A percentile compares a stretch with the other conserved stretches of the same genome.
These are phyloP conservation scores for Rhodosporidiobolus odoratus DNA, from an alignment of 768 basidiomycete species.

Conservation along the genomic window DNA sequence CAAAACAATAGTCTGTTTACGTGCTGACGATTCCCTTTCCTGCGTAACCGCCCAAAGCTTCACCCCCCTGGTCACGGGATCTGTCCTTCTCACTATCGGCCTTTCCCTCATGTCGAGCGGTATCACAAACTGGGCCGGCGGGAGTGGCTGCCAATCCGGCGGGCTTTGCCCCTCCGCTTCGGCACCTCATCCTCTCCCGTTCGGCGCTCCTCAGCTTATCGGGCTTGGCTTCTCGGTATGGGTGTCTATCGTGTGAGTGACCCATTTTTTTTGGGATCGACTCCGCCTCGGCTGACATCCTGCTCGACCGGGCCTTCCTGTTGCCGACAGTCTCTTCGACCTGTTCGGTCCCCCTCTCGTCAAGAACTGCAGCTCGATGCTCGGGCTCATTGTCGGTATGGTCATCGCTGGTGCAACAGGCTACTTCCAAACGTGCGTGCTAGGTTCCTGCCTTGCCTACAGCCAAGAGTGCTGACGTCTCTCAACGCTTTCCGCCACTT, in stretches of 20 bases:
- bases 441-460: neutral
- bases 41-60: slow-evolving; percentile 54
- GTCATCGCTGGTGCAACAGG: slow-evolving; percentile 65
- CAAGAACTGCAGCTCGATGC: slow-evolving; percentile 53
- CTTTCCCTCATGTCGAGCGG: slow-evolving; percentile 67
- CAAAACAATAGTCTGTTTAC: too few relatives aligned
- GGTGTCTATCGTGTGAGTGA: slow-evolving; percentile 57
- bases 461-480: too few relatives aligned
- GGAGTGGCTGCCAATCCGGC: slow-evolving; percentile 58
- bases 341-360: slow-evolving; percentile 77
- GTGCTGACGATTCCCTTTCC: slow-evolving; percentile 7
- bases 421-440: slow-evolving; percentile 55
- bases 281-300: slow-evolving; percentile 54
- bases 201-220: neutral
- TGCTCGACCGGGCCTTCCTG: slow-evolving; percentile 68
- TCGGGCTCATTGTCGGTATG: slow-evolving; percentile 56
- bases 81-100: slow-evolving; percentile 73
- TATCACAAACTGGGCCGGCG: slow-evolving; percentile 75
- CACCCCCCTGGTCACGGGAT: slow-evolving; percentile 74
- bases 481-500: too few relatives aligned
- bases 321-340: slow-evolving; percentile 54
- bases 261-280: slow-evolving; percentile 42
- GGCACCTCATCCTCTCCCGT: slow-evolving; percentile 64
- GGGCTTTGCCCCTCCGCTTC: slow-evolving; percentile 54
- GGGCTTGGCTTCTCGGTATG: slow-evolving; percentile 14